Percentiles rank a stretch among this genome's conserved stretches.
These are phyloP conservation scores for Rosa persica DNA, from an alignment of 306 rosid species.

Conservation along the genomic window DNA sequence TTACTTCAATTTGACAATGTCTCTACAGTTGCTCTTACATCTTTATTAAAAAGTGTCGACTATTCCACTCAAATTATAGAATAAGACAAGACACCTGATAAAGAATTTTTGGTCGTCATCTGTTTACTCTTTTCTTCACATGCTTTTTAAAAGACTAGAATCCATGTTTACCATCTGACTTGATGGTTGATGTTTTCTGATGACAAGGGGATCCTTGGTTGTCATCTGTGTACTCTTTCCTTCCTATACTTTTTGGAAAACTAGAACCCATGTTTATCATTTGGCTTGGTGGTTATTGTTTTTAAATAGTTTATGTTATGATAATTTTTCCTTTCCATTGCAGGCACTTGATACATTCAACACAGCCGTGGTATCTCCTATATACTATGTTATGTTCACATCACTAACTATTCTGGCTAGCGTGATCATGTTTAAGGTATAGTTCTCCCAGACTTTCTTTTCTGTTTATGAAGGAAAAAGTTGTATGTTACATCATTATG, in stretches of 20 bases:
- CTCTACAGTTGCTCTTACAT: background rate
- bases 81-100: background rate
- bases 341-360: constrained; percentile 99
- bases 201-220: background rate
- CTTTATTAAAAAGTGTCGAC: background rate
- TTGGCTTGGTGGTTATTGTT: constrained; percentile 9
- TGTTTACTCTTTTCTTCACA: too few relatives aligned
- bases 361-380: constrained; percentile 99
- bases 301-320: constrained; percentile 14
- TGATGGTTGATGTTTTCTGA: too few relatives aligned
- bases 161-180: too few relatives aligned
- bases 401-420: constrained; percentile 95
- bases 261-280: background rate
- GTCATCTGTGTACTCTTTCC: too few relatives aligned
- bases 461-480: background rate
- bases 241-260: background rate
- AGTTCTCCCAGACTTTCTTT: background rate
- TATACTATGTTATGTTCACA: constrained; percentile 98
- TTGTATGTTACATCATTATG: background rate
- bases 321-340: constrained; percentile 24
- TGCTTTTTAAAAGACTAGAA: too few relatives aligned
- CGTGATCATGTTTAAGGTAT: constrained; percentile 97
- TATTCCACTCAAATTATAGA: background rate
- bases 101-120: too few relatives aligned
- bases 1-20: background rate